Evolutionary conservation across 2,329 filamentous ascomycete species (phyloP), one percentile per base, ranked within the genome.

Genomic region (Diplodia mutila): DNA sequence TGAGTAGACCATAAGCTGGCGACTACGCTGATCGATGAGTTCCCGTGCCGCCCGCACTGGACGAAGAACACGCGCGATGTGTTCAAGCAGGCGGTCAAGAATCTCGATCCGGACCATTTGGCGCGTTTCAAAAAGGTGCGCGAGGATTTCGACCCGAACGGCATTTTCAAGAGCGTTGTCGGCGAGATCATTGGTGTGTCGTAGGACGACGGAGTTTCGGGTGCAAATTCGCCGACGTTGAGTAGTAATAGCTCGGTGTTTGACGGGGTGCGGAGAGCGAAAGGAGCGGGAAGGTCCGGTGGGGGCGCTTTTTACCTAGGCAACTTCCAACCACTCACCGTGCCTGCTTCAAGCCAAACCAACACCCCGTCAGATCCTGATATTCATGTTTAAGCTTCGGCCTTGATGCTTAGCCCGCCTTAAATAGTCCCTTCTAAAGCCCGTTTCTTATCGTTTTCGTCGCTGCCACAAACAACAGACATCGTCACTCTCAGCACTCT

Each of bases 51-150:
- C 5, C 83, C 84, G 34, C 84, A 85, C 73, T 85, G 83, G 84
- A 85, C 84, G 12, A 85, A 85, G 76, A 85, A 85, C 70, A 84
- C 82, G 4, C 75, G 84, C 21, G 81, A 84, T 25, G 78, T 85
- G 9, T 81, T 85, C 63, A 71, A 76, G 61, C 78, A 80, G 54
- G 74, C 81, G 0, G 80, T 79, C 49, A 82, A 84, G 75, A 83
- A 85, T 59, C 69, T 85, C 23, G 83, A 85, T 69, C 79, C 81
- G 0, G 72, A 76, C 75, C 77, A 85, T 68, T 75, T 84, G 14
- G 74, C 76, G 3, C 77, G 83, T 16, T 85, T 85, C 75, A 85
- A 84, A 73, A 77, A 77, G 21, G 80, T 84, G 21, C 77, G 82
- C 32, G 73, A 85, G 71, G 78, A 80, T 67, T 85, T 85, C 64